These are phyloP conservation scores for Panicum hallii DNA, from an alignment of 202 grass and related monocot species.

Conservation along the genomic window DNA sequence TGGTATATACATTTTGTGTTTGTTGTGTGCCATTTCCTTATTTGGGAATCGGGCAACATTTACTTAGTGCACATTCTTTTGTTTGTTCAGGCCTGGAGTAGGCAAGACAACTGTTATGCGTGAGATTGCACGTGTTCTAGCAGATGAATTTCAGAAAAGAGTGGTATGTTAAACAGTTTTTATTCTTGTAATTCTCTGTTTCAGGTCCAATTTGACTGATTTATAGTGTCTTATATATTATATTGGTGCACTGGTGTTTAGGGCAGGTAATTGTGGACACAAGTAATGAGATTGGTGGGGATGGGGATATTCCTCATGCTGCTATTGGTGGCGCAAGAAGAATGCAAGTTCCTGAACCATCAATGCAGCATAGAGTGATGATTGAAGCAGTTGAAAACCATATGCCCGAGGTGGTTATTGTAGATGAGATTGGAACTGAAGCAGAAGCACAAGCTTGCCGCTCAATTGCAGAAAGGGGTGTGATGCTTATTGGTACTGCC, in stretches of 20 bases:
- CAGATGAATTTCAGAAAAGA: slow-evolving; percentile 93
- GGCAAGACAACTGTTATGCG: slow-evolving; percentile 98
- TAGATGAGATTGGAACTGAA: slow-evolving; percentile 97
- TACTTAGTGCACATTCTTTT: slow-evolving; percentile 1
- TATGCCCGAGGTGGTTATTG: slow-evolving; percentile 98
- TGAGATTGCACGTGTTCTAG: slow-evolving; percentile 95
- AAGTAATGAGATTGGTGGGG: slow-evolving; percentile 98
- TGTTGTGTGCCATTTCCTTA: too few relatives aligned
- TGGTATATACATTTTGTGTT: too few relatives aligned
- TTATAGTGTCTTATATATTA: slow-evolving; percentile 39
- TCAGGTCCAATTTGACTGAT: slow-evolving; percentile 19
- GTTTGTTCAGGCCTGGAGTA: slow-evolving; percentile 76
- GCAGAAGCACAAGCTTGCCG: slow-evolving; percentile 89
- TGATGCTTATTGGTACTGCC: slow-evolving; percentile 98
- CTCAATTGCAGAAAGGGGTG: slow-evolving; percentile 96
- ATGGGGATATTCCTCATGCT: slow-evolving; percentile 91
- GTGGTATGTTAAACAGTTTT: slow-evolving; percentile 67
- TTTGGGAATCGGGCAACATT: too few relatives aligned
- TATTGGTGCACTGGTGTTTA: slow-evolving; percentile 62
- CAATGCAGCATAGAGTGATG: slow-evolving; percentile 94
- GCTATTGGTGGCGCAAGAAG: slow-evolving; percentile 94
- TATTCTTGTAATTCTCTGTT: slow-evolving; percentile 23
- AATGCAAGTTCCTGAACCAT: slow-evolving; percentile 98
- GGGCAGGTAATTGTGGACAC: slow-evolving; percentile 98
- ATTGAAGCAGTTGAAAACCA: slow-evolving; percentile 99